Evolutionary conservation across 1,284 basidiomycete genomes (phyloP), one percentile per base, ranked within the genome.

Genomic region (Cryptococcus hybrid): DNA sequence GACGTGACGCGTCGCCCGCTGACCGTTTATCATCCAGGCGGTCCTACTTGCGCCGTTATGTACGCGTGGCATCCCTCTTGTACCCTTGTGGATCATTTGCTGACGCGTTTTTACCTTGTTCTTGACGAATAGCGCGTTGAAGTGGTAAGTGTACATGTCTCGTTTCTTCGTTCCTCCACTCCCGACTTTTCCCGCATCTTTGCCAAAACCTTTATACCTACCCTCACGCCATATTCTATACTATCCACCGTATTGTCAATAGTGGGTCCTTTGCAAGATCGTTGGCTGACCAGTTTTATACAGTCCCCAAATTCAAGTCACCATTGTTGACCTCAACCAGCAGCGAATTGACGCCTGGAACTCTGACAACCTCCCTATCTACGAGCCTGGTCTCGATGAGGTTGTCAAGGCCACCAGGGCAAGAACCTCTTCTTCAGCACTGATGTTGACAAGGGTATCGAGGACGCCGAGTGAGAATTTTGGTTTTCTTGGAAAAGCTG

Each of bases 371-470:
- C 74, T 79, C 55, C 78, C 77, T 57, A 97, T 99, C 76, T 99
- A 96, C 78, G 95, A 99, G 78, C 95, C 96, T 12, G 94, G 94
- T 52, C 86, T 99, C n/a, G 92, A 87, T 62, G 92, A 89, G 49
- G 90, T 99, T 65, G 90, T 99, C 68, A 87, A 87, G 72, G 76
- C 85, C 68, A 88, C 91, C 58, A 86, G 95, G 94, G 92, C 45
- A 86, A 87, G 78, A 99, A 99, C 81, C 85, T 99, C 63, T 97
- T 97, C 83, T 99, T 99, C 84, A 90, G 89, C 35, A 95, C 92
- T 52, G 88, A 98, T 67, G 90, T 99, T 68, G 93, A 98, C 80
- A 87, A 87, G 74, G 91, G 83, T 57, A 97, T 99, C 76, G 84
- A 82, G 64, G 92, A 95, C 78, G 94, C 95, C 42, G 93, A 99